Evolutionary conservation across 352 stramenopile species (phyloP), one percentile per base, ranked within the genome.

Genomic region (Phytophthora chlamydospora): DNA sequence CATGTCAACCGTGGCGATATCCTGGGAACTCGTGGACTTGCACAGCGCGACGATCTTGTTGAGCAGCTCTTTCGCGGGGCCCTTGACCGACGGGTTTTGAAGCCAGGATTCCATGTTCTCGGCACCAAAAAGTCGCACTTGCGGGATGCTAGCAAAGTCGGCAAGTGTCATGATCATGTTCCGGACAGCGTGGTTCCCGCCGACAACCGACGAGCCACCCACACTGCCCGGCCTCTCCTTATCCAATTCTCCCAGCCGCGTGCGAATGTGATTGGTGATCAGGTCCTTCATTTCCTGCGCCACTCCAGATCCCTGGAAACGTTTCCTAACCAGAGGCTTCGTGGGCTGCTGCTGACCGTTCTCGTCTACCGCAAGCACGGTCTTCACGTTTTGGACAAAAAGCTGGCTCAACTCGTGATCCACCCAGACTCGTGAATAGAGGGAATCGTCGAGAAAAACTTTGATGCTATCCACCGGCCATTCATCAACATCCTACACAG

Each of bases 381-480:
- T 89, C 62, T 93, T 96, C 32, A 96, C 72, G 27, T 94, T 91
- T 40, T 72, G 68, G 17, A 93, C 83, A 61, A 96, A 96, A 5
- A 75, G 45, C 24, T 76, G 77, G 40, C 85, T 93, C n/a, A 92
- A 61, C 31, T 93, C 83, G 44, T 94, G 82, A 48, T 96, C 85
- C 0, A 96, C 87, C 87, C 87, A 96, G 12, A 88, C 67, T 41
- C 87, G 78, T n/a, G 80, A 75, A 57, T 84, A 85, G 10, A 96
- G 68, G 4, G 87, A 91, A 65, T 96, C 87, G 38, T 94, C 85
- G 3, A 96, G 60, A 67, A 93, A 96, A 14, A 96, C 87, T 60
- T 94, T 96, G 31, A 93, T 76, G 49, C 81, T 93, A 60, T 96
- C 87, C 19, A 90, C 70, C 13, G 85, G 82, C 85, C 85, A 94